phyloP scores from a whole-genome alignment of 1,284 basidiomycete genomes.

The Ceratobasidium sp. region DNA sequence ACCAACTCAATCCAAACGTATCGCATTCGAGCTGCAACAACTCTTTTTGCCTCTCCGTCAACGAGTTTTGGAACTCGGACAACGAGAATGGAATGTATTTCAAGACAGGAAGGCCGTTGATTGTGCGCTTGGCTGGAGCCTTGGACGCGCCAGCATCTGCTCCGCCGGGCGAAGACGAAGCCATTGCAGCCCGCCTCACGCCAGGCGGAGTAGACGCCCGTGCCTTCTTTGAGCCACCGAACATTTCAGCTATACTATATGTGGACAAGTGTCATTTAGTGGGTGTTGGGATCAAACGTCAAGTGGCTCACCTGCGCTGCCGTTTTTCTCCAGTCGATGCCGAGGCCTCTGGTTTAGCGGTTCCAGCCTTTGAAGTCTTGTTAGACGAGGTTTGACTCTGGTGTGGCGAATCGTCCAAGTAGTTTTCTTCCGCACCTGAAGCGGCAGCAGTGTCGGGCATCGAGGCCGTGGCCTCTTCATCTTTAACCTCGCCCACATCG shows the following conservation, averaged over 20 bases:
- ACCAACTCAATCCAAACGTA: slow-evolving; percentile 78
- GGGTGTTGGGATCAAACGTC: no score
- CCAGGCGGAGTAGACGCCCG: slow-evolving; percentile 14
- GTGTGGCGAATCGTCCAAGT: slow-evolving; percentile 6
- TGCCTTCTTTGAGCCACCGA: slow-evolving; percentile 13
- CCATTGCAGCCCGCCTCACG: not conserved
- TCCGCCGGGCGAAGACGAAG: not conserved
- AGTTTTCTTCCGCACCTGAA: slow-evolving; percentile 22
- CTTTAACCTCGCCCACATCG: not conserved
- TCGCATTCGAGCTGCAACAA: slow-evolving; percentile 73
- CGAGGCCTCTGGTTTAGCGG: slow-evolving; percentile 14
- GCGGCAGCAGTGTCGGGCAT: slow-evolving; percentile 5
- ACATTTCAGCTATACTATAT: slow-evolving; percentile 14
- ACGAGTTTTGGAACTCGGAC: slow-evolving; percentile 59
- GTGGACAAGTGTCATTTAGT: not conserved
- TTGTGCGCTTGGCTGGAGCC: not conserved
- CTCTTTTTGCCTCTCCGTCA: slow-evolving; percentile 64
- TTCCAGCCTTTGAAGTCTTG: not conserved
- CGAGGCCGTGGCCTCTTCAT: slow-evolving; percentile 1
- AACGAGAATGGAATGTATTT: slow-evolving; percentile 76
- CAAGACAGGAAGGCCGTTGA: slow-evolving; percentile 50
- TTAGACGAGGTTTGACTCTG: not conserved
- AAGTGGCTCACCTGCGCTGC: slow-evolving; percentile 19
- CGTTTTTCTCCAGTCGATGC: slow-evolving; percentile 22
- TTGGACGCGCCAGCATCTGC: not conserved